Evolutionary conservation across 2,329 filamentous ascomycete genomes (phyloP).

Genomic region (Aspergillus fijiensis): DNA sequence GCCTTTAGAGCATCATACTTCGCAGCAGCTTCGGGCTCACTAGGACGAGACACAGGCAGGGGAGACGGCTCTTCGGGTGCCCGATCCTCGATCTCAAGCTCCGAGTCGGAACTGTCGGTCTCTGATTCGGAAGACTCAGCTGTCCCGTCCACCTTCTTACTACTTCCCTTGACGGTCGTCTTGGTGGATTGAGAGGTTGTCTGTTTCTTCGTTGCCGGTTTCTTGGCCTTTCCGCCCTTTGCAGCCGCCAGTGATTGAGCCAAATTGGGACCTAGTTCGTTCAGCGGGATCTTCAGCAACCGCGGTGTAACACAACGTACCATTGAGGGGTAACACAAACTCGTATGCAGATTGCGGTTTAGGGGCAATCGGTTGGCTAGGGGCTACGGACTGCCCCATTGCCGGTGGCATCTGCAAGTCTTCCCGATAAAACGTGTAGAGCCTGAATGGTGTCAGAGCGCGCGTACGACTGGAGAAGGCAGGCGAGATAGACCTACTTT

Average conservation of each 20-base stretch:
- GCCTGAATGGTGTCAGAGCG: constrained; percentile 13
- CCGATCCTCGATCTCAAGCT: constrained; percentile 54
- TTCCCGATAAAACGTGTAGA: constrained; percentile 31
- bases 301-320: constrained; percentile 9
- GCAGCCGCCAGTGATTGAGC: constrained; percentile 9
- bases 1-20: constrained; percentile 62
- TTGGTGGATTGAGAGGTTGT: constrained; percentile 23
- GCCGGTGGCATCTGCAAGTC: constrained; percentile 26
- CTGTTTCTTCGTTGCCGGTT: constrained; percentile 24
- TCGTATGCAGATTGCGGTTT: constrained; percentile 3
- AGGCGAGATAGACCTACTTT: constrained; percentile 25
- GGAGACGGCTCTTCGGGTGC: constrained; percentile 56
- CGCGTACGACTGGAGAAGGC: background rate
- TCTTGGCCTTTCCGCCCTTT: constrained; percentile 21
- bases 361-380: constrained; percentile 3
- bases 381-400: constrained; percentile 10
- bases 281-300: constrained; percentile 2
- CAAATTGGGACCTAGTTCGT: constrained; percentile 13
- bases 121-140: constrained; percentile 49
- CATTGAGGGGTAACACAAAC: constrained; percentile 9
- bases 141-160: constrained; percentile 26
- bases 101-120: constrained; percentile 52
- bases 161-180: constrained; percentile 18
- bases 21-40: constrained; percentile 53
- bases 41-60: constrained; percentile 53